Evolutionary conservation across 345 rosid species (phyloP), one percentile per base, ranked within the genome.

Genomic region (Linum lewisii): DNA sequence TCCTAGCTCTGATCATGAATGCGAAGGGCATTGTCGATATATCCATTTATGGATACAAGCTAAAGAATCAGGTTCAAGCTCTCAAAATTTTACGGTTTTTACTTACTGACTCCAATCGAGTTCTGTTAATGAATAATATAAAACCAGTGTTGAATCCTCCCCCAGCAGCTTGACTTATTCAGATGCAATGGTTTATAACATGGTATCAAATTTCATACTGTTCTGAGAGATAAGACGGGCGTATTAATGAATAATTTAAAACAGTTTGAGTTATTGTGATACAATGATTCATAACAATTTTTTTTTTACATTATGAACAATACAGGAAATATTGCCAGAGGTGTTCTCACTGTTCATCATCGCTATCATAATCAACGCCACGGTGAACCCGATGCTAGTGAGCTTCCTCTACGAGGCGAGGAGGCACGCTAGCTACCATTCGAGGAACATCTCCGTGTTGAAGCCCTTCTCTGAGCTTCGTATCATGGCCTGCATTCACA

Each of bases 401-500:
- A 67, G 44, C 29, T 1, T 0, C 38, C 58, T 78, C 24, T 69
- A 72, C 14, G 63, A 72, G 44, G 75, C 82, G 5, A 56, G 54
- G 0, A 65, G 45, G 45, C 82, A 79, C 36, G 81, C 73, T 19
- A 74, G 80, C 53, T 87, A 83, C 71, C 66, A 77, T 60, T 71
- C 60, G 63, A 71, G 84, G 61, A 77, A 69, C 52, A 36, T 85
- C 24, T 51, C 61, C 57, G 57, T 45, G 19, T 21, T 64, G 63
- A 73, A 66, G 62, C 68, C 66, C 21, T 5, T 3, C 13, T 53
- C 75, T 13, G 83, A 73, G 71, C 77, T 80, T 4, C 71, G 69
- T 36, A 57, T 83, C 29, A 77, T 88, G 21, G 60, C 82, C 0
- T 81, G 87, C 49, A 80, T 85, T 59, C 85, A 81, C 61, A 63